Percentiles rank a stretch among this genome's conserved stretches.
Evolutionary conservation across 2,329 filamentous ascomycete species (phyloP).

Genomic region (Fusarium coffeatum): DNA sequence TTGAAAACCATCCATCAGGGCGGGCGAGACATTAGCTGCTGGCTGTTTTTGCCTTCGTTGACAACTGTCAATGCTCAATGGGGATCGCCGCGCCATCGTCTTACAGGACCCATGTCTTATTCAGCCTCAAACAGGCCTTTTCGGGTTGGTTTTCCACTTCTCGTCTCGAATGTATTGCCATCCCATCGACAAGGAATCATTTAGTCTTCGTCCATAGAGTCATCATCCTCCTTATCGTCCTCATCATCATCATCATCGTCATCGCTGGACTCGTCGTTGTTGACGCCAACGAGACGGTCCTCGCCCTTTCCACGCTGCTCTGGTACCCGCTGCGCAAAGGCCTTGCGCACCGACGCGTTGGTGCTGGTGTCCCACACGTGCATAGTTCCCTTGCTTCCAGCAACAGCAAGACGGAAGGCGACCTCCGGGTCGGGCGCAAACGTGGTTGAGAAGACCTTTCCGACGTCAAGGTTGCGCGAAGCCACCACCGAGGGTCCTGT

Average conservation of each 20-base stretch:
- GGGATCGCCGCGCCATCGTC: conserved; percentile 14
- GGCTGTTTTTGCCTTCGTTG: conserved; percentile 12
- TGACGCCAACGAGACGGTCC: conserved; percentile 82
- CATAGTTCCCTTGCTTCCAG: conserved; percentile 91
- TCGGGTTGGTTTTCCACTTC: conserved; percentile 5
- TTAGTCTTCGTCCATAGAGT: conserved; percentile 68
- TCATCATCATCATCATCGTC: conserved; percentile 65
- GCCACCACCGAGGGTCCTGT: conserved; percentile 90
- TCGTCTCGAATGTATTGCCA: conserved; percentile 16
- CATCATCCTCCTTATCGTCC: conserved; percentile 62
- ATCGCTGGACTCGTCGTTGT: conserved; percentile 73
- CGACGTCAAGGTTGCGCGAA: conserved; percentile 90
- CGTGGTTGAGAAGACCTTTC: conserved; percentile 89
- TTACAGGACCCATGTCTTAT: conserved; percentile 30
- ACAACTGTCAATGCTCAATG: conserved; percentile 21
- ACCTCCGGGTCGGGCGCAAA: conserved; percentile 94
- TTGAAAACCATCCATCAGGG: conserved; percentile 1
- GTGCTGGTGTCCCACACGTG: conserved; percentile 98
- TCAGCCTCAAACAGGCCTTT: conserved; percentile 9
- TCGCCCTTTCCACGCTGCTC: conserved; percentile 71
- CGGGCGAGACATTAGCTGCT: conserved; percentile 26
- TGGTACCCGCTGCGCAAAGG: conserved; percentile 76
- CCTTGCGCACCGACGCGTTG: conserved; percentile 84
- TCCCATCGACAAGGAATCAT: conserved; percentile 12
- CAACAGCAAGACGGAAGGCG: conserved; percentile 90